phyloP scores from a whole-genome alignment of 805 yeast genomes.

The Candida hispaniensis region DNA sequence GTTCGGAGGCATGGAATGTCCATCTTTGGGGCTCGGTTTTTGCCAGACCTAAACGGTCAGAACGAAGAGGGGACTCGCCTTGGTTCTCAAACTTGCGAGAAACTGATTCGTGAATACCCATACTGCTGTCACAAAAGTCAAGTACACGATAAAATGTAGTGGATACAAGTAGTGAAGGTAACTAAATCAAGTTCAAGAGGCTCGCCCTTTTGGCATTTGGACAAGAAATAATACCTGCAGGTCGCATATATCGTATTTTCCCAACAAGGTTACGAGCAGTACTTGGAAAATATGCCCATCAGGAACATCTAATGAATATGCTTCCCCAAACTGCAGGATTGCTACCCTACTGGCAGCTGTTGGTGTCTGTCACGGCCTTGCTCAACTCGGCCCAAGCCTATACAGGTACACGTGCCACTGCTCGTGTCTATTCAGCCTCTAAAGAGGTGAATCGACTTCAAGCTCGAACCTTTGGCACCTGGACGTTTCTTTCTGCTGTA shows the following conservation, averaged over 20 bases:
- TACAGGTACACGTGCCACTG: constrained; percentile 57
- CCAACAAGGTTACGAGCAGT: too few species aligned
- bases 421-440: constrained; percentile 71
- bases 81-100: constrained; percentile 6
- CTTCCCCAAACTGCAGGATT: constrained; percentile 33
- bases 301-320: too few species aligned
- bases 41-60: constrained; percentile 60
- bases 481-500: constrained; percentile 83
- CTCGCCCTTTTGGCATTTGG: background rate
- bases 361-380: constrained; percentile 69
- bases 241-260: too few species aligned
- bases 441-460: constrained; percentile 48
- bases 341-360: constrained; percentile 67
- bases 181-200: constrained; percentile 1
- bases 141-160: too few species aligned
- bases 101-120: constrained; percentile 12
- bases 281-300: too few species aligned
- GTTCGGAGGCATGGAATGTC: constrained; percentile 58
- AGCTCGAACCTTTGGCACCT: constrained; percentile 97
- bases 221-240: too few species aligned
- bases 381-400: constrained; percentile 88
- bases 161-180: background rate
- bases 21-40: constrained; percentile 62
- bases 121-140: too few species aligned
- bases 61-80: constrained; percentile 22